These are phyloP conservation scores for Boletus coccyginus DNA, from an alignment of 768 basidiomycete genomes.

Conservation along the genomic window DNA sequence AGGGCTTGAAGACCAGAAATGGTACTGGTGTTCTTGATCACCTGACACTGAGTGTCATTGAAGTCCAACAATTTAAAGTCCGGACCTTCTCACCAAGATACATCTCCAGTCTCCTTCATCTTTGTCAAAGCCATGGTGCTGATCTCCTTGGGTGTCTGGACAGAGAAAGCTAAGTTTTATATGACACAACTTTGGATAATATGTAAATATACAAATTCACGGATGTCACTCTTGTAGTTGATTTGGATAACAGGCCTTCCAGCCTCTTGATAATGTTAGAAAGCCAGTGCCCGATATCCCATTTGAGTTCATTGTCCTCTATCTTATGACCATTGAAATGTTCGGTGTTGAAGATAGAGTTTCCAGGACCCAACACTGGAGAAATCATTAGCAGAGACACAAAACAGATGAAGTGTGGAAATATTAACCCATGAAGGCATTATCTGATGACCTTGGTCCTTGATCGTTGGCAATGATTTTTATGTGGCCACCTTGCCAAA, in stretches of 20 bases:
- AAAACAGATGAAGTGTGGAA: background rate
- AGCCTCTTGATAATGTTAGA: conserved; percentile 76
- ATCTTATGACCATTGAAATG: conserved; percentile 88
- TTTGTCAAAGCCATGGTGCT: conserved; percentile 93
- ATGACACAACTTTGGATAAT: background rate
- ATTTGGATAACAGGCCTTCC: conserved; percentile 82
- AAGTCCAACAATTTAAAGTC: conserved; percentile 62
- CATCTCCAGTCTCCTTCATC: conserved; percentile 99
- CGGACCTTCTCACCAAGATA: conserved; percentile 91
- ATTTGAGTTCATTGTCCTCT: conserved; percentile 75
- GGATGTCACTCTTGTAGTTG: conserved; percentile 71
- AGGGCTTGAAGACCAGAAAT: conserved; percentile 94
- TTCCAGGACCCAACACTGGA: conserved; percentile 78
- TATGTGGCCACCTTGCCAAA: conserved; percentile 79
- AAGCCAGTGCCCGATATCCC: conserved; percentile 89
- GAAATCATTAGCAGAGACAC: background rate
- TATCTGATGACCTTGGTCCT: conserved; percentile 85
- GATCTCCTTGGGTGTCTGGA: conserved; percentile 92
- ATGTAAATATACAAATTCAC: conserved; percentile 71
- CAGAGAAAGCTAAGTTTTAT: background rate
- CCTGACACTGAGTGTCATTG: conserved; percentile 99
- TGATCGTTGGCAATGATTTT: conserved; percentile 92
- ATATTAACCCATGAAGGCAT: conserved; percentile 78
- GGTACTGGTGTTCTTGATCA: conserved; percentile 95
- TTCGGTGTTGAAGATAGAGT: conserved; percentile 96